Base-by-base conservation (phyloP, 768 basidiomycete genomes). In the Leccinum longicurvipes region DNA sequence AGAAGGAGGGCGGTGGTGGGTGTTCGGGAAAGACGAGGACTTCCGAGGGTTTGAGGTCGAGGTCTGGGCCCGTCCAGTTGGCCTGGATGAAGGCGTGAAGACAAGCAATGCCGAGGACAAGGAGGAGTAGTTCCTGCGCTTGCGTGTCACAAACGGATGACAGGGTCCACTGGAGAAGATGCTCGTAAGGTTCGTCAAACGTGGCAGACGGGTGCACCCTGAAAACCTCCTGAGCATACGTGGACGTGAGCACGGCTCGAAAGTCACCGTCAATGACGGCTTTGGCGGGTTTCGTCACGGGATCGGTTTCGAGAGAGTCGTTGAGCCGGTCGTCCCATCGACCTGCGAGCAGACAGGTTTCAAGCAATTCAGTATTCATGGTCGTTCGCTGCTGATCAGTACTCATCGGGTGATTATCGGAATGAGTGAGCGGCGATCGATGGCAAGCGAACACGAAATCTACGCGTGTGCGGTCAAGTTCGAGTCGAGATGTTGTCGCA, bases 11-110 rank as follows among this genome's bases (percentile, higher is more conserved):
- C 12, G 23, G 6, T 2, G 39, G n/a, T n/a, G 63, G 46, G 29
- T 68, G 59, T 27, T 62, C 61, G 39, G 75, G 63, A 24, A 81
- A 75, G 55, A 70, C 45, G 63, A 79, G 65, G 47, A 77, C 50
- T 32, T 74, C 76, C 60, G 73, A 63, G 45, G 79, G 67, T 59
- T 72, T 70, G 58, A 94, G 69, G 56, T 84, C 75, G 42, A 97
- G 79, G 63, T 89, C 81, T 3, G 97, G 97, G 6, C 97, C 97
- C 0, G 95, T 98, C 93, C 94, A 99, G 72, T 99, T 99, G 27
- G 77, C 79, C 69, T 99, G 97, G 5, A 94, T 77, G 74, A 95
- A 99, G 0, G 91, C 84, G 60, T 97, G 93, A 23, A 98, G 77
- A 59, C 87, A 87, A 6, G 93, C 85, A 10, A 96, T 78, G 0